Evolutionary conservation across 768 basidiomycete genomes (phyloP).

Genomic region (Rhodotorula graminis): DNA sequence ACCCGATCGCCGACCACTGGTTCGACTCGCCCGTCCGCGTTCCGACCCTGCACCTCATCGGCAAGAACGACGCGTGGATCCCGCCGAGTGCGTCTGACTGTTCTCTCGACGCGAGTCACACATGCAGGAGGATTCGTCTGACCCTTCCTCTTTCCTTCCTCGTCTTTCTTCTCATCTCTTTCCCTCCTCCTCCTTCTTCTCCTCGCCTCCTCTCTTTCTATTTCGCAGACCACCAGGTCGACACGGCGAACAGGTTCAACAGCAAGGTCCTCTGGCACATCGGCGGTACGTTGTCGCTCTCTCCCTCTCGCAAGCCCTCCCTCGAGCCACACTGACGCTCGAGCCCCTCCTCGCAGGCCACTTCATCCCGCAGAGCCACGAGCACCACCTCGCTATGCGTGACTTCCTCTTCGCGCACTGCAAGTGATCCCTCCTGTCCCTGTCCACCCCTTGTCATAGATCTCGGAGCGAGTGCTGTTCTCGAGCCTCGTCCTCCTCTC

Average conservation of each 20-base stretch:
- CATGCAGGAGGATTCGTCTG: too few relatives aligned
- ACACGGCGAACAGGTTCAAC: not conserved
- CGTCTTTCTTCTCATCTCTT: too few relatives aligned
- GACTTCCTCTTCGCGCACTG: conserved; percentile 1
- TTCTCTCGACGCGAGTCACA: too few relatives aligned
- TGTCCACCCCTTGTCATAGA: too few relatives aligned
- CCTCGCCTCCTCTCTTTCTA: too few relatives aligned
- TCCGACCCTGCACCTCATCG: not conserved
- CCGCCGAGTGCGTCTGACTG: not conserved
- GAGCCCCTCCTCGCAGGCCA: not conserved
- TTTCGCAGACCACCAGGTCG: not conserved
- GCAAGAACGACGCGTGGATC: conserved; percentile 3
- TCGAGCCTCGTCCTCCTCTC: too few relatives aligned
- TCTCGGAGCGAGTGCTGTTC: too few relatives aligned
- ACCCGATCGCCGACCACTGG: not conserved
- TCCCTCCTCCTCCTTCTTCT: too few relatives aligned
- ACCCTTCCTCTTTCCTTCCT: too few relatives aligned
- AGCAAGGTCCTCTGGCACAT: not conserved
- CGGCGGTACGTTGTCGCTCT: not conserved
- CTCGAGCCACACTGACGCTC: not conserved
- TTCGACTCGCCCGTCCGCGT: not conserved
- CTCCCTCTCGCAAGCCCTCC: not conserved
- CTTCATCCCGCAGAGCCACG: not conserved
- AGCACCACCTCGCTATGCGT: not conserved
- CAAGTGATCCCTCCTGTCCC: not conserved